phyloP scores from a whole-genome alignment of 2,329 filamentous ascomycete genomes.

The Colletotrichum eremochloae region DNA sequence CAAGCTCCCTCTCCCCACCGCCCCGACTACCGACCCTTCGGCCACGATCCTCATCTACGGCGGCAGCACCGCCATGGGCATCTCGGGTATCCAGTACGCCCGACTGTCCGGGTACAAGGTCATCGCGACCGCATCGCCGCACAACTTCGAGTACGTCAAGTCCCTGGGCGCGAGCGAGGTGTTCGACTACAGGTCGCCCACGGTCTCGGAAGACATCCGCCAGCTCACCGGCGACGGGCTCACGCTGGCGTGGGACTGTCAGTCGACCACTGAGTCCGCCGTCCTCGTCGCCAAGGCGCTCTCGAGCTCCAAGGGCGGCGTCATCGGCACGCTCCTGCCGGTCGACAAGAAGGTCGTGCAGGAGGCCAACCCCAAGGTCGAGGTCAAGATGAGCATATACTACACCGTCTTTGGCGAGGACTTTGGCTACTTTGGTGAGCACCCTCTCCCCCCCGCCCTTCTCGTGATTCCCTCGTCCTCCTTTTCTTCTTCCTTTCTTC shows the following conservation, averaged over 20 bases:
- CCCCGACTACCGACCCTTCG: slow-evolving; percentile 51
- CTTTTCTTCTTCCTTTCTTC: not conserved
- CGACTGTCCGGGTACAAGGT: slow-evolving; percentile 53
- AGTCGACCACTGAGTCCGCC: slow-evolving; percentile 27
- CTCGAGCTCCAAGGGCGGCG: slow-evolving; percentile 45
- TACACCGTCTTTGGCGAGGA: slow-evolving; percentile 55
- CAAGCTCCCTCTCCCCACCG: slow-evolving; percentile 59
- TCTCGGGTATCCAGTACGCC: slow-evolving; percentile 58
- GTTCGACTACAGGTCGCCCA: slow-evolving; percentile 50
- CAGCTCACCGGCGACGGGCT: slow-evolving; percentile 45
- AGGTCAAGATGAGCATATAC: slow-evolving; percentile 50
- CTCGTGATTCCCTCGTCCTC: not conserved
- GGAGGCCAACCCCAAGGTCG: slow-evolving; percentile 56
- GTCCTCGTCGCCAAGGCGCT: slow-evolving; percentile 45
- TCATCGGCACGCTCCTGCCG: slow-evolving; percentile 56
- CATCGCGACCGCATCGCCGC: slow-evolving; percentile 50
- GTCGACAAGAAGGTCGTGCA: slow-evolving; percentile 54
- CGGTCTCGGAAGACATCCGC: slow-evolving; percentile 46
- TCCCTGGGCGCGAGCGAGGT: slow-evolving; percentile 49
- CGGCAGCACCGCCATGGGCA: slow-evolving; percentile 67
- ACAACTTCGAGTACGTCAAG: slow-evolving; percentile 53
- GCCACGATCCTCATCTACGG: slow-evolving; percentile 58
- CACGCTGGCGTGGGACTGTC: slow-evolving; percentile 47
- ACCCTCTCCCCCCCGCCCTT: not conserved
- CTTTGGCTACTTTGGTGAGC: slow-evolving; percentile 45